These are phyloP conservation scores for Candida ulmi DNA, from an alignment of 805 yeast genomes.

Conservation along the genomic window DNA sequence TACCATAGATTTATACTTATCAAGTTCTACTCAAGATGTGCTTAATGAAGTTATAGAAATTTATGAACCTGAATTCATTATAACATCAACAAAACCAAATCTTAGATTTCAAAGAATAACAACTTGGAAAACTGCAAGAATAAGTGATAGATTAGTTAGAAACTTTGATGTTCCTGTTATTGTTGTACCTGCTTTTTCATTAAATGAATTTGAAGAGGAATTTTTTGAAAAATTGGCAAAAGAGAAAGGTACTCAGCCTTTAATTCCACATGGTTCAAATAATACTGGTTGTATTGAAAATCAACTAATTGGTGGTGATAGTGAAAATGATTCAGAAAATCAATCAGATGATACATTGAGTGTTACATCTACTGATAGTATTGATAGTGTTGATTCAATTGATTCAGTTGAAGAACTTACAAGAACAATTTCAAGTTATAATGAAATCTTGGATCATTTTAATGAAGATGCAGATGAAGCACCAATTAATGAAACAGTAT, in stretches of 20 bases:
- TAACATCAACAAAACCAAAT: constrained; percentile 48
- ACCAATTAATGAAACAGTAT: background rate
- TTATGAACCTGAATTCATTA: constrained; percentile 55
- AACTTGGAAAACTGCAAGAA: constrained; percentile 56
- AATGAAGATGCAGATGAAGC: constrained; percentile 2
- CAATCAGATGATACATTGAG: no score
- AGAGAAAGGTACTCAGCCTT: no score
- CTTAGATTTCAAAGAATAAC: constrained; percentile 39
- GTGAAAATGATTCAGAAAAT: no score
- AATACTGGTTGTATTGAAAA: background rate
- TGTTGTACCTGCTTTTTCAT: constrained; percentile 56
- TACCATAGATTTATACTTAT: constrained; percentile 57
- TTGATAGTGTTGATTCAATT: no score
- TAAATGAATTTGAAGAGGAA: constrained; percentile 44
- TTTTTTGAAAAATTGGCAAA: constrained; percentile 23
- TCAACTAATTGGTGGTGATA: background rate
- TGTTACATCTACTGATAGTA: no score
- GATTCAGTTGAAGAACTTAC: constrained; percentile 6
- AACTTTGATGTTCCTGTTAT: constrained; percentile 62
- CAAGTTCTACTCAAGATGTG: constrained; percentile 45
- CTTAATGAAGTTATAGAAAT: constrained; percentile 54
- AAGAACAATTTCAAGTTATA: constrained; percentile 5
- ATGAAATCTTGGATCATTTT: constrained; percentile 3
- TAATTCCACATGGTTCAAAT: background rate
- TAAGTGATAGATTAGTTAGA: constrained; percentile 60